A percentile compares a stretch with the other conserved stretches of the same genome.
Conservation (phyloP, 345 rosid genomes). For the Sisymbrium altissimum region DNA sequence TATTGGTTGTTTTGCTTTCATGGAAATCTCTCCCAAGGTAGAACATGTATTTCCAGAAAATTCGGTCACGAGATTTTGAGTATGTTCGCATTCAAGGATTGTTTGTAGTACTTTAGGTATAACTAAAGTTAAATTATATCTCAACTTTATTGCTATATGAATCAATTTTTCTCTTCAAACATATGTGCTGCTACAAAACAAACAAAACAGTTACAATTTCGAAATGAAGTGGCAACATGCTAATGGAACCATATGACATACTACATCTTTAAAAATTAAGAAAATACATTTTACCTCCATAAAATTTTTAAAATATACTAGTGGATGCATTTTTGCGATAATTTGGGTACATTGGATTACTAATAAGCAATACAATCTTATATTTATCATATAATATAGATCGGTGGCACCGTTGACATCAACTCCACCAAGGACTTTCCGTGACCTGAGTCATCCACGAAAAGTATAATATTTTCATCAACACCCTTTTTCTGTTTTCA, state of each 20-base stretch:
- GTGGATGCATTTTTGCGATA: neutral
- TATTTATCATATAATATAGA: neutral
- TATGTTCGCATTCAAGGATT: neutral
- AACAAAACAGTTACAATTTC: neutral
- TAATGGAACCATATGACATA: neutral
- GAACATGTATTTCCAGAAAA: neutral
- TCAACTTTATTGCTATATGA: neutral
- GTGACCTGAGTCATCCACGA: slow-evolving; percentile 12
- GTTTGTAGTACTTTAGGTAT: slow-evolving; percentile 10
- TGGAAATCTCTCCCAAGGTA: neutral
- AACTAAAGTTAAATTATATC: neutral
- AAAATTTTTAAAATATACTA: neutral
- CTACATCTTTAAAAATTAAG: neutral
- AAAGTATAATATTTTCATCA: neutral
- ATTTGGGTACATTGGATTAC: neutral
- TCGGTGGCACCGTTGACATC: slow-evolving; percentile 21
- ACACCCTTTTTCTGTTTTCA: neutral
- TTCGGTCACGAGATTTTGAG: slow-evolving; percentile 22
- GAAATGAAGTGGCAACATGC: neutral
- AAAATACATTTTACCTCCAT: neutral
- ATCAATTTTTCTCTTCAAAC: neutral
- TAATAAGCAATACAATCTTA: neutral
- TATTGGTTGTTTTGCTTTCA: neutral
- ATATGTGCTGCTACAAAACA: neutral
- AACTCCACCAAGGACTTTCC: slow-evolving; percentile 12